Evolutionary conservation across 2,329 filamentous ascomycete species (phyloP), one percentile per base, ranked within the genome.

Genomic region (Raffaelea deltoideospora): DNA sequence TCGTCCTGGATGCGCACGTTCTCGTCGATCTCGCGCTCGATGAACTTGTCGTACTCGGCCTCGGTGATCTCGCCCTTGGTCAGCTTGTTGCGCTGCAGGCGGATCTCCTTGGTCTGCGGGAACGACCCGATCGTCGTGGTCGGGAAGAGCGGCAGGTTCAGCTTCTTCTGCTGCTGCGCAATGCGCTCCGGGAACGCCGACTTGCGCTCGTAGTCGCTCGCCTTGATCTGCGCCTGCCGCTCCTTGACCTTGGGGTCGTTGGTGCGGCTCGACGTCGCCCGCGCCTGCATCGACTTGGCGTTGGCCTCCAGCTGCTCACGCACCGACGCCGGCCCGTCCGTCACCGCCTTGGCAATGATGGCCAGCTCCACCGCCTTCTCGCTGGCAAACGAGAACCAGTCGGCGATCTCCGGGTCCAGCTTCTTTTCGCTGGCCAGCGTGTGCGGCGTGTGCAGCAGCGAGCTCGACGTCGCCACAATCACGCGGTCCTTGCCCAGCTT

Each of bases 51-150:
- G 64, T 98, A 98, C 68, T 96, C 68, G 56, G 79, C 72, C 51
- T 78, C 70, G 35, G 79, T 87, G 63, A 98, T 96, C 64, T 96
- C 87, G 57, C 81, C 82, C 79, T 98, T 98, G 72, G 87, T 93
- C 71, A 95, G 85, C 74, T 90, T 94, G 76, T 90, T 93, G 56
- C 90, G 83, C 67, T 87, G 78, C 53, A 92, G 67, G 67, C 90
- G 86, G 67, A 98, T 98, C 64, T 96, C 85, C 73, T 88, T 87
- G 61, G 90, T 98, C 73, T 98, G 90, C 50, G 90, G 90, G 83
- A 98, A 98, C 40, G 88, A 96, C 50, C 90, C 90, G 50, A 98
- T 98, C 59, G 90, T 98, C 60, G 90, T 98, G 57, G 90, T 98
- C 47, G 90, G 90, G 83, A 98, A 98, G 48, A 88, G 71, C 50